Percentiles rank a stretch among this genome's conserved stretches.
Evolutionary conservation across 78 protist species (phyloP).

Genomic region (Monocercomonoides exilis): DNA sequence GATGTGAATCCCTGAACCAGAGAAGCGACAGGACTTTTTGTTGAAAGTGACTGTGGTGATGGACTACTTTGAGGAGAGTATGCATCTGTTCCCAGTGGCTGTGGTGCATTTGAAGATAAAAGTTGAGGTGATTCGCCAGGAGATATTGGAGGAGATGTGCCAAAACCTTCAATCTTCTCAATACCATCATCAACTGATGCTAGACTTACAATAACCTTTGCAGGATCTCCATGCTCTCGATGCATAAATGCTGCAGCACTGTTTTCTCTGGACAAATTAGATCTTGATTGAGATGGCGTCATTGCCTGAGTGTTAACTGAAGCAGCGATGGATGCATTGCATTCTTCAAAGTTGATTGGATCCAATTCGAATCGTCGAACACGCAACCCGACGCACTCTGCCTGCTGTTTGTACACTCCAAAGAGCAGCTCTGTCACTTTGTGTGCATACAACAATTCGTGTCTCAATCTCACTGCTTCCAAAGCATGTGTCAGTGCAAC

Average conservation of each 20-base stretch:
- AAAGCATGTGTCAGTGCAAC: neutral
- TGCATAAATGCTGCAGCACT: too few species aligned
- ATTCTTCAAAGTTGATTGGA: neutral
- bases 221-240: too few species aligned
- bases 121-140: neutral
- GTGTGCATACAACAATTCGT: neutral
- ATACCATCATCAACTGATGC: too few species aligned
- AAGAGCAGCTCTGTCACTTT: neutral
- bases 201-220: too few species aligned
- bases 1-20: too few species aligned
- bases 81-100: neutral
- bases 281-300: too few species aligned
- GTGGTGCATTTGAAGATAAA: neutral
- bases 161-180: too few species aligned
- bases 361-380: neutral
- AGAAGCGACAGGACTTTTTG: neutral
- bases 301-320: too few species aligned
- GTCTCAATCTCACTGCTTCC: conserved; percentile 2
- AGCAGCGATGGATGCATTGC: too few species aligned
- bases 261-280: too few species aligned
- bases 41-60: neutral
- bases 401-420: neutral
- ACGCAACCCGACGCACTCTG: neutral
- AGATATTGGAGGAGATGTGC: neutral
- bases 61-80: neutral